Evolutionary conservation across 2,329 filamentous ascomycete genomes (phyloP), one percentile per base, ranked within the genome.

Genomic region (Microcera coccophila): DNA sequence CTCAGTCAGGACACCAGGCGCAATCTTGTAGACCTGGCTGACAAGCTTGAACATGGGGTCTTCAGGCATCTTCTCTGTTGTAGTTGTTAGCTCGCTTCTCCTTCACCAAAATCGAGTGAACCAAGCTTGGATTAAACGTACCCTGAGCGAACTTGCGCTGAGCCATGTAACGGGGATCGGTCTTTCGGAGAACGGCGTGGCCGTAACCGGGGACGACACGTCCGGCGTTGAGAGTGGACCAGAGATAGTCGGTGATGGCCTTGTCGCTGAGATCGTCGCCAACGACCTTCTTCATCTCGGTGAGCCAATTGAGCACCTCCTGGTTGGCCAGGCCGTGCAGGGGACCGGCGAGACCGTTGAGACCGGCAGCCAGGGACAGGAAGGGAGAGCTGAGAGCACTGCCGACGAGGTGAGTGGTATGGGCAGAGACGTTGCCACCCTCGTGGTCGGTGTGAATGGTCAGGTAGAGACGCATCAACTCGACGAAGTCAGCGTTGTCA

Each of bases 31-130:
- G 61, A 98, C 93, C 79, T 98, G 93, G 81, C 87, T 94, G 76
- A 98, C 93, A 60, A 98, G 87, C 83, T 98, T 90, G 88, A 96
- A 98, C 90, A 98, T 94, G 63, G 91, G 90, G 81, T 97, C 93
- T 64, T 95, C 81, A 66, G 91, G 88, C 69, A 96, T 84, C 70
- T 96, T 88, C 77, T 87, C 68, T 70, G 53, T 53, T 40, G 16
- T 21, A 44, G 39, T 44, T 48, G 57, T 68, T 53, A 70, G 63
- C 49, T 39, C 42, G 10, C 17, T 26, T 21, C 24, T n/a, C 3
- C 21, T 11, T 11, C 48, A 15, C 4, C 32, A 9, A n/a, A 15
- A 11, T 22, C 12, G 19, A 16, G 20, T 21, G 18, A 9, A 26
- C 4, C 5, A 12, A 9, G 12, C 21, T 29, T 19, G 18, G 15